Evolutionary conservation across 768 basidiomycete species (phyloP), one percentile per base, ranked within the genome.

Genomic region (Panaeolus papilionaceus): DNA sequence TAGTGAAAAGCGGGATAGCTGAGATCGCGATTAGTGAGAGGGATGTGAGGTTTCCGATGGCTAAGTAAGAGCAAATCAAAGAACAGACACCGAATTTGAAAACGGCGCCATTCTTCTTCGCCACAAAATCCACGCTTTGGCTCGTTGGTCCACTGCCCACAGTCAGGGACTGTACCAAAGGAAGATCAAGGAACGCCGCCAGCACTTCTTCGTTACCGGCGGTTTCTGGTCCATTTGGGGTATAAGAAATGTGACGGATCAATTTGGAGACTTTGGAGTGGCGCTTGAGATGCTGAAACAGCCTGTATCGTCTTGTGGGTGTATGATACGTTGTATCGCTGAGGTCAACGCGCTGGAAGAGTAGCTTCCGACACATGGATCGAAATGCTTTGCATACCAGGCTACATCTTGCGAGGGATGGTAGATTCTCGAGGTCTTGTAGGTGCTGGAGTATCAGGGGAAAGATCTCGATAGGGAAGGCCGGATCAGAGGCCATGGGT

Each of bases 31-130:
- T 44, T 33, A 33, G 42, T 7, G 42, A 42, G 2, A 64, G 42
- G 18, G 42, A 64, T 4, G 23, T 44, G 63, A 47, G 63, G n/a
- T 28, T 67, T 62, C 40, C 62, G 49, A 54, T 37, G 47, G 20
- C 8, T 20, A 49, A 23, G 23, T 49, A 49, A 1, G 47, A 23
- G 47, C 9, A 10, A 12, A 26, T 49, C 47, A 49, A 20, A 20
- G 47, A 6, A 18, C 20, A 49, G 11, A 49, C 20, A 12, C 2
- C 20, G 20, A 49, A 42, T 8, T 40, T 40, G 39, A 40, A 40
- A 40, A 8, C 39, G 39, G 14, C 39, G 9, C 39, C 39, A 40
- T 40, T 40, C 39, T 40, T 11, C 39, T 40, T 40, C 39, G 9
- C 16, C 45, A 7, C 18, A 45, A 45, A 45, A 8, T 4, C 3